Evolutionary conservation across 805 yeast genomes (phyloP), one percentile per base, ranked within the genome.

Genomic region (Wickerhamiella slavikovae): DNA sequence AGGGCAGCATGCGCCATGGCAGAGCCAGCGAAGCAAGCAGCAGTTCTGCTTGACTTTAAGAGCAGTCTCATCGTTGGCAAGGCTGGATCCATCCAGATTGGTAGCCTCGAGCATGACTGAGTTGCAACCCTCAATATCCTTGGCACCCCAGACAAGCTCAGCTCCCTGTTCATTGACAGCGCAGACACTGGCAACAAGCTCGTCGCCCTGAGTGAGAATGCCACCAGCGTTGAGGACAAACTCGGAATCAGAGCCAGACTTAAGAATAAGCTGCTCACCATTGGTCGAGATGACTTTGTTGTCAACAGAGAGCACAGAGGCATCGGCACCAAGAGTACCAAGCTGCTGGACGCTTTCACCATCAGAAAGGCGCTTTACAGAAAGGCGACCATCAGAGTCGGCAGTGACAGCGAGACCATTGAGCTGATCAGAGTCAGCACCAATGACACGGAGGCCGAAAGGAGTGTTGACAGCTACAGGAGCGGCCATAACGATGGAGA

Each of bases 401-500:
- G 24, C 20, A 13, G 21, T 33, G 6, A 38, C 35, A 8, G 30
- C 31, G 19, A 28, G 30, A 15, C 31, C 27, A 14, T 24, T 24
- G 8, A 24, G 17, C 6, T 24, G 28, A 8, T 9, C 17, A 12
- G 17, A 12, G 12, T 8, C 25, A 12, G 20, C 10, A 22, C 29
- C 10, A 29, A 32, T 18, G 10, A 27, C 17, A 15, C 19, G 25
- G 21, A 31, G 30, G 18, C 34, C 34, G 17, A 31, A 31, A 17
- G 30, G 29, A 11, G 34, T 15, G 22, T 22, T 20, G 12, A 27
- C 24, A 5, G 27, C 26, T 8, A 28, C 30, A 15, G 42, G 43
- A 9, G 40, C 40, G 4, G 40, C 40, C 22, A 36, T 14, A 6
- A 30, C 40, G 13, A 31, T 24, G 25, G 39, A 32, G 15, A 38